Conservation (phyloP, 148 eudicot genomes). For the Rhododendron griersonianum region DNA sequence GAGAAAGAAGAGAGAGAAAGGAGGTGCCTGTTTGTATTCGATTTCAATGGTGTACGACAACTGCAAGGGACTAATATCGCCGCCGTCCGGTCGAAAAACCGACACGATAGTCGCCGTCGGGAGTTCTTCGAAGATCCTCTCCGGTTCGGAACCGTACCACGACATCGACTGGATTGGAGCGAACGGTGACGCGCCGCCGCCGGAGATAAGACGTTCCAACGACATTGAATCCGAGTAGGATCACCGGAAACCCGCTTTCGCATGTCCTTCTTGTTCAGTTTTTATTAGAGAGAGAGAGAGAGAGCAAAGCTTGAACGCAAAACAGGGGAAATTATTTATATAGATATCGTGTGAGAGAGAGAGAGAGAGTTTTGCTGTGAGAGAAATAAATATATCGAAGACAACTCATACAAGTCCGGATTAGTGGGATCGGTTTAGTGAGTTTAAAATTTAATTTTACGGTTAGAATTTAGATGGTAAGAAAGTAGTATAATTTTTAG, state of each 20-base stretch:
- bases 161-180: constrained; percentile 11
- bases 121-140: constrained; percentile 68
- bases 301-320: background rate
- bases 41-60: constrained; percentile 76
- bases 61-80: constrained; percentile 76
- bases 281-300: constrained; percentile 10
- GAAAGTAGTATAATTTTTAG: no score
- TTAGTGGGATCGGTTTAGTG: no score
- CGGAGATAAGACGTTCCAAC: constrained; percentile 29
- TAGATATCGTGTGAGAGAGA: background rate
- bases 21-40: constrained; percentile 81
- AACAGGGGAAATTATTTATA: background rate
- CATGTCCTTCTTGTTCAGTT: constrained; percentile 7
- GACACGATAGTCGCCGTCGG: constrained; percentile 68
- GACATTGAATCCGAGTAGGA: constrained; percentile 17
- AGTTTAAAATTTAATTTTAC: no score
- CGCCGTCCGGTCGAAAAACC: constrained; percentile 71
- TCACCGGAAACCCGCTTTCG: background rate
- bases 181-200: constrained; percentile 6
- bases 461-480: no score
- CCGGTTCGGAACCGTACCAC: constrained; percentile 26
- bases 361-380: background rate
- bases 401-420: no score
- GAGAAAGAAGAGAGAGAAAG: background rate
- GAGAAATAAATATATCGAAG: background rate